A percentile compares a stretch with the other conserved stretches of the same genome.
These are phyloP conservation scores for Diaporthe sp. DNA, from an alignment of 2,329 filamentous ascomycete genomes.

Conservation along the genomic window DNA sequence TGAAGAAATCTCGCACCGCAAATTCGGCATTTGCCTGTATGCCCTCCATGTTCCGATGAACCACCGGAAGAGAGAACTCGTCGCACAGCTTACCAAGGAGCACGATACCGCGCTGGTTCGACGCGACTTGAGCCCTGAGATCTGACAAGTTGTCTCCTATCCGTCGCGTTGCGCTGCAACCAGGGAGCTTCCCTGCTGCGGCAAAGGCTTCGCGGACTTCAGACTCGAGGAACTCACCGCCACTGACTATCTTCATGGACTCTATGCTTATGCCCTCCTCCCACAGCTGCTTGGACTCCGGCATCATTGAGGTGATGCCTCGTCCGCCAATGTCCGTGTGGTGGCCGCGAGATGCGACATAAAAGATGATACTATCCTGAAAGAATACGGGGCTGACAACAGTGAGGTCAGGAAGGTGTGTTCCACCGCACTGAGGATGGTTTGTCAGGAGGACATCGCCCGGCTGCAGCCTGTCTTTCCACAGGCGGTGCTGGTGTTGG, in stretches of 20 bases:
- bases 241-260: constrained; percentile 74
- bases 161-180: constrained; percentile 77
- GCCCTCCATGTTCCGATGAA: constrained; percentile 83
- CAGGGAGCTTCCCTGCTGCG: constrained; percentile 66
- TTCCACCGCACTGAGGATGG: constrained; percentile 53
- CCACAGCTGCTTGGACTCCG: constrained; percentile 72
- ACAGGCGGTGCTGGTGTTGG: constrained; percentile 77
- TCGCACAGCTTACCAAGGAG: constrained; percentile 79
- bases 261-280: constrained; percentile 72
- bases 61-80: constrained; percentile 80
- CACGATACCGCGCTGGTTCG: constrained; percentile 81
- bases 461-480: constrained; percentile 61
- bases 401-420: constrained; percentile 57
- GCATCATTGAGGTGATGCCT: constrained; percentile 76
- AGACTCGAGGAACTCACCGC: constrained; percentile 79
- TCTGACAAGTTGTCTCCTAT: constrained; percentile 82
- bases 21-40: constrained; percentile 84
- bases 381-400: constrained; percentile 55
- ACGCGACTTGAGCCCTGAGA: constrained; percentile 81
- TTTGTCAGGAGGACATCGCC: constrained; percentile 56
- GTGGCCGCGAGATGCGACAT: constrained; percentile 78
- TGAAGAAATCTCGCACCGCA: constrained; percentile 79
- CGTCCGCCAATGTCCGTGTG: constrained; percentile 66
- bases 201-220: constrained; percentile 76
- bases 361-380: constrained; percentile 55